A percentile compares a stretch with the other conserved stretches of the same genome.
Conservation (phyloP, 139 green algal genomes). For the Nannochloris sp. region DNA sequence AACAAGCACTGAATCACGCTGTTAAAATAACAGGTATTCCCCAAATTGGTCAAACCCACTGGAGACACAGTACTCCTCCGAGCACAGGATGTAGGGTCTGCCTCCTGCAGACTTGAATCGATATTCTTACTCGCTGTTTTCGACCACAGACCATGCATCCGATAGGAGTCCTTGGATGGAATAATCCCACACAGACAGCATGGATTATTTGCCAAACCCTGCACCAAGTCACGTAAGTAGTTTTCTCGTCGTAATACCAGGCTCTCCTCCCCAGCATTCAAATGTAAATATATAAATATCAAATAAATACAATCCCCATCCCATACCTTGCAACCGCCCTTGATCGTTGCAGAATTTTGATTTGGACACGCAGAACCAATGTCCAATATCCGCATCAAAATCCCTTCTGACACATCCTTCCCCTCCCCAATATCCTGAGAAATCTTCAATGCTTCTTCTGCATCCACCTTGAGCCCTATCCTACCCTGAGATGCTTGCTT, state of each 20-base stretch:
- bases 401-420: not conserved
- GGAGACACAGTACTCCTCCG: conserved; percentile 25
- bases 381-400: conserved; percentile 12
- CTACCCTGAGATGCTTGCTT: too few species aligned
- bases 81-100: not conserved
- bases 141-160: conserved; percentile 66
- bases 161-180: conserved; percentile 32
- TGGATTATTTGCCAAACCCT: conserved; percentile 48
- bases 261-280: too few species aligned
- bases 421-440: conserved; percentile 9
- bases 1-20: conserved; percentile 75
- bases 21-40: conserved; percentile 87
- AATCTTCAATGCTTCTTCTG: conserved; percentile 4
- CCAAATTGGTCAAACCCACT: conserved; percentile 69
- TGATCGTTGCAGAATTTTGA: too few species aligned
- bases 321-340: too few species aligned
- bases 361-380: too few species aligned
- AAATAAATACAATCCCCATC: too few species aligned
- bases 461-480: too few species aligned
- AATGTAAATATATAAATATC: too few species aligned
- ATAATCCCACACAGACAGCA: conserved; percentile 61
- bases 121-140: conserved; percentile 40
- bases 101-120: conserved; percentile 37
- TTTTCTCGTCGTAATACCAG: too few species aligned
- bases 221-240: not conserved